Evolutionary conservation across 2,329 filamentous ascomycete species (phyloP).

Genomic region (Fusarium haematococcum): DNA sequence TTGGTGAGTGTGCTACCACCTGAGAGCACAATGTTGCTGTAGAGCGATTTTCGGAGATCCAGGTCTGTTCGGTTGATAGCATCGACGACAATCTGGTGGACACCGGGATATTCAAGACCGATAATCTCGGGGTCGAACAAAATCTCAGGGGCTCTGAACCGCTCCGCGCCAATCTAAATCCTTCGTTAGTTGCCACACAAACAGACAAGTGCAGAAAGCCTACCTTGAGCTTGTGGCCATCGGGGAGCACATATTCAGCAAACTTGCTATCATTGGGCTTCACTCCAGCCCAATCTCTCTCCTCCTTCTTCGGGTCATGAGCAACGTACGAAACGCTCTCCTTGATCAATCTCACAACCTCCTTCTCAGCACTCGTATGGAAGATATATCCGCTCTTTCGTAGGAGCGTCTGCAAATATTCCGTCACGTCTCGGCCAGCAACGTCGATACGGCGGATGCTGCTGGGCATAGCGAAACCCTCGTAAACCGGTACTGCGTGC

Average conservation of each 20-base stretch:
- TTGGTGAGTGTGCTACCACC: conserved; percentile 96
- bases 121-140: conserved; percentile 98
- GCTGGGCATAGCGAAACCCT: conserved; percentile 96
- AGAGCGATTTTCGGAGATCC: conserved; percentile 92
- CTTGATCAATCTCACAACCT: conserved; percentile 97
- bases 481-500: conserved; percentile 96
- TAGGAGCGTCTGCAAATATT: conserved; percentile 90
- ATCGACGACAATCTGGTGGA: conserved; percentile 98
- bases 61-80: conserved; percentile 95
- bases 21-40: conserved; percentile 96
- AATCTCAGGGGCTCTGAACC: conserved; percentile 96
- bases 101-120: conserved; percentile 91
- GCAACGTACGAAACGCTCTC: conserved; percentile 95
- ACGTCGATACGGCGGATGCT: conserved; percentile 97
- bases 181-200: conserved; percentile 28
- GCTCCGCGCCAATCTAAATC: conserved; percentile 84
- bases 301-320: conserved; percentile 89
- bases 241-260: conserved; percentile 89
- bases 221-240: conserved; percentile 93
- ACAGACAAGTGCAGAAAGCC: neutral
- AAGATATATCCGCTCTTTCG: conserved; percentile 95
- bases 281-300: conserved; percentile 91
- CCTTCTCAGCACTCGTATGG: conserved; percentile 98
- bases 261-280: conserved; percentile 83
- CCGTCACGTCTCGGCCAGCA: conserved; percentile 94